Percentiles rank a stretch among this genome's conserved stretches.
Evolutionary conservation across 2,329 filamentous ascomycete genomes (phyloP).

Genomic region (Botrytis sinoallii): DNA sequence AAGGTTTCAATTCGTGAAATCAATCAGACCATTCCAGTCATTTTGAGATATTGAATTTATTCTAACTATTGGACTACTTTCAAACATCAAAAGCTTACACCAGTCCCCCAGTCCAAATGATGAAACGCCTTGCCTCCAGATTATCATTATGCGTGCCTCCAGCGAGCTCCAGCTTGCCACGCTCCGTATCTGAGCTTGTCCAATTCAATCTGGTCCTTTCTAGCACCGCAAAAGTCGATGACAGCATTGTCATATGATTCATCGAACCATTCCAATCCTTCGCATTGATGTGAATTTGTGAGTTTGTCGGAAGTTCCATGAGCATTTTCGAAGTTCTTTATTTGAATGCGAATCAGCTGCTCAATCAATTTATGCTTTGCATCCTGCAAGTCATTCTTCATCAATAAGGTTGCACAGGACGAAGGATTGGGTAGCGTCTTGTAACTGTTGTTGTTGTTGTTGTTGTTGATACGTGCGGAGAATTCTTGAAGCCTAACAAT

Average conservation of each 20-base stretch:
- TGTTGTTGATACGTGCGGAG: not conserved
- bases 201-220: not conserved
- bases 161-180: conserved; percentile 7
- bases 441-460: not conserved
- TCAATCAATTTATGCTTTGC: not conserved
- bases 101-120: not conserved
- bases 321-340: not conserved
- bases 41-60: not conserved
- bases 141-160: not conserved
- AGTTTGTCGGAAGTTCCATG: too few species aligned
- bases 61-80: not conserved
- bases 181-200: not conserved
- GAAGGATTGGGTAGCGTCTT: not conserved
- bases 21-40: not conserved
- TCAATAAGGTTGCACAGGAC: not conserved
- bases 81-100: not conserved
- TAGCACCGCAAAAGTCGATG: not conserved
- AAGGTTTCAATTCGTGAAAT: not conserved
- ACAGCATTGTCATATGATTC: conserved; percentile 1
- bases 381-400: not conserved
- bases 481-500: not conserved
- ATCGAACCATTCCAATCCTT: not conserved
- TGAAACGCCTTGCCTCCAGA: not conserved
- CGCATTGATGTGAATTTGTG: not conserved
- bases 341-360: not conserved